phyloP scores from a whole-genome alignment of 352 stramenopile genomes.

The Aphanomyces euteiches region DNA sequence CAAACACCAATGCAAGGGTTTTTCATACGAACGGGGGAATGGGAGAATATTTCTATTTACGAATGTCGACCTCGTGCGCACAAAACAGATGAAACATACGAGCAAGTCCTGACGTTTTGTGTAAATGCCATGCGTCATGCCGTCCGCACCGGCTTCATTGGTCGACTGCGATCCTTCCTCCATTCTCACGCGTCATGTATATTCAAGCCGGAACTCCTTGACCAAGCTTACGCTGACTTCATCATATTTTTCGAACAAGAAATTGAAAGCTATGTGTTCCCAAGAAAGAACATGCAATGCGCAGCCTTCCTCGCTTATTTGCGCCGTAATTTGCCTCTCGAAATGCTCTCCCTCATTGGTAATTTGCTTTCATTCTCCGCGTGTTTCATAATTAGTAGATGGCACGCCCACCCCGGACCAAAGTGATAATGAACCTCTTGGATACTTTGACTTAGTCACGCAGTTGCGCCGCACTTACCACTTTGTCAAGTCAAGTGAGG shows the following conservation, averaged over 20 bases:
- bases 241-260: constrained; percentile 29
- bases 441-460: constrained; percentile 29
- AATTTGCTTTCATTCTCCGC: background rate
- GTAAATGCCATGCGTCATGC: constrained; percentile 24
- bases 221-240: constrained; percentile 29
- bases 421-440: constrained; percentile 9
- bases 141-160: constrained; percentile 26
- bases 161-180: constrained; percentile 20
- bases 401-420: background rate
- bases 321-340: constrained; percentile 16
- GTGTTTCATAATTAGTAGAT: too few species aligned
- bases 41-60: constrained; percentile 11
- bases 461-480: constrained; percentile 28
- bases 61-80: background rate
- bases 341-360: constrained; percentile 16
- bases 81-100: constrained; percentile 23
- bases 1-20: constrained; percentile 18
- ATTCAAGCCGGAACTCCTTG: constrained; percentile 29
- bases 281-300: constrained; percentile 29
- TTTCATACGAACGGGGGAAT: constrained; percentile 9
- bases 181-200: constrained; percentile 29
- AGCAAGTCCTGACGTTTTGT: constrained; percentile 29
- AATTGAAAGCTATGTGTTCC: constrained; percentile 28
- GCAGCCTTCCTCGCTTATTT: constrained; percentile 25
- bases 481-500: constrained; percentile 27